These are phyloP conservation scores for Sherardia arvensis DNA, from an alignment of 257 asterid genomes.

Conservation along the genomic window DNA sequence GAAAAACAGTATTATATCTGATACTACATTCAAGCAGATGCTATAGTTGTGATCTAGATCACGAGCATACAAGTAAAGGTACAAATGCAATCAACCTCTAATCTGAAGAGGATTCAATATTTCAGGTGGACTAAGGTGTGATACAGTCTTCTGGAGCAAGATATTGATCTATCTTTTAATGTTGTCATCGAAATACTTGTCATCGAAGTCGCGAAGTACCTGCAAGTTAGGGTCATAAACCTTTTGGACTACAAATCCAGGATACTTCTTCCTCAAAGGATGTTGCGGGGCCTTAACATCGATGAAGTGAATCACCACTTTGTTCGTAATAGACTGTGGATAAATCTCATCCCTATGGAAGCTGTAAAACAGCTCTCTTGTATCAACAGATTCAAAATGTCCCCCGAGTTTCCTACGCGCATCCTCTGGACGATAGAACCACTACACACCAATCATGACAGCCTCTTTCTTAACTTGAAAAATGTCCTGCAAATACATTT, in stretches of 20 bases:
- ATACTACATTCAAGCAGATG: too few species aligned
- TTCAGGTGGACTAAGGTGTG: too few species aligned
- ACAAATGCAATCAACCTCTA: too few species aligned
- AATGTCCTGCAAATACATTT: constrained; percentile 39
- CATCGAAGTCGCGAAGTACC: constrained; percentile 59
- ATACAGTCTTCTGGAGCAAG: constrained; percentile 56
- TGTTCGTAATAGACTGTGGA: constrained; percentile 84
- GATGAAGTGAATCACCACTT: constrained; percentile 64
- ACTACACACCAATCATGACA: constrained; percentile 56
- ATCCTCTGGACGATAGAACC: constrained; percentile 96
- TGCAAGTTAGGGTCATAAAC: constrained; percentile 61
- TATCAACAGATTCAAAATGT: constrained; percentile 50
- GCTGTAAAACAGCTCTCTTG: constrained; percentile 75
- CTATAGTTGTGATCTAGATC: too few species aligned
- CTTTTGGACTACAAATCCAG: constrained; percentile 75
- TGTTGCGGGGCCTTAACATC: constrained; percentile 63
- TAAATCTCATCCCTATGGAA: constrained; percentile 74
- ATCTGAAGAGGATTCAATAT: too few species aligned
- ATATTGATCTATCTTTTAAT: constrained; percentile 57
- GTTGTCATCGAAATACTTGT: constrained; percentile 55
- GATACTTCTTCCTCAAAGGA: constrained; percentile 64
- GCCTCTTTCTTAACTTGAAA: constrained; percentile 32
- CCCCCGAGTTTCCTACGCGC: constrained; percentile 57
- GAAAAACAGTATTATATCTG: too few species aligned
- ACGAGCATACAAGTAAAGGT: not conserved